Evolutionary conservation across 306 rosid species (phyloP), one percentile per base, ranked within the genome.

Genomic region (Abrus precatorius): DNA sequence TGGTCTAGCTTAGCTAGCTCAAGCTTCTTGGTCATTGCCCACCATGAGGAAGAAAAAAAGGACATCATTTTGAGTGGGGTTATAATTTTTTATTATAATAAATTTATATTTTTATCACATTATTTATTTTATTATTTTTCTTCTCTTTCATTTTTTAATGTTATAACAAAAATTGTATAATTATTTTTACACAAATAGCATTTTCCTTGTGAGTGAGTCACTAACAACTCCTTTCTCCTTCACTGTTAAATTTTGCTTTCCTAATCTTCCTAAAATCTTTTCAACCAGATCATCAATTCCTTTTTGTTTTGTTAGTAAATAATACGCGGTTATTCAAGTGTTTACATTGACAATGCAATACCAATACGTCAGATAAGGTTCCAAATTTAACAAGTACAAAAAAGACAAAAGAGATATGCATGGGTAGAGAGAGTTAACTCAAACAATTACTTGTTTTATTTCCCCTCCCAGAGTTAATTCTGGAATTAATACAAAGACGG

Each of bases 11-110:
- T 82, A 36, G 84, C 32, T 81, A 32, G 84, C 69, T 54, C 45
- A 64, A 69, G 83, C 54, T 71, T 71, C 70, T 77, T 63, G 64
- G 75, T 64, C 85, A 83, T 59, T 55, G 4, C 64, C 85, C 90
- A 83, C 77, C 50, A 70, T 57, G 84, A 55, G 12, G 40, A 70
- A 80, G 27, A 67, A 76, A 66, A 69, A 55, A 44, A 27, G 77
- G 70, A 60, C 64, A 69, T 76, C 59, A 86, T 69, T 73, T 30
- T 74, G 33, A 47, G 75, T 20, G 20, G 20, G 20, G 20, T 20
- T 20, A 20, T 20, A 20, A 20, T 20, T 20, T 20, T 20, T 20
- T 20, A 20, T 20, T 20, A 20, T 20, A 20, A 20, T 20, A 20
- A 20, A 20, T 20, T 20, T 20, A 20, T 20, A 0, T 20, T 20